Percentiles rank a stretch among this genome's conserved stretches.
These are phyloP conservation scores for Periconia sp. DNA, from an alignment of 2,329 filamentous ascomycete genomes.

Conservation along the genomic window DNA sequence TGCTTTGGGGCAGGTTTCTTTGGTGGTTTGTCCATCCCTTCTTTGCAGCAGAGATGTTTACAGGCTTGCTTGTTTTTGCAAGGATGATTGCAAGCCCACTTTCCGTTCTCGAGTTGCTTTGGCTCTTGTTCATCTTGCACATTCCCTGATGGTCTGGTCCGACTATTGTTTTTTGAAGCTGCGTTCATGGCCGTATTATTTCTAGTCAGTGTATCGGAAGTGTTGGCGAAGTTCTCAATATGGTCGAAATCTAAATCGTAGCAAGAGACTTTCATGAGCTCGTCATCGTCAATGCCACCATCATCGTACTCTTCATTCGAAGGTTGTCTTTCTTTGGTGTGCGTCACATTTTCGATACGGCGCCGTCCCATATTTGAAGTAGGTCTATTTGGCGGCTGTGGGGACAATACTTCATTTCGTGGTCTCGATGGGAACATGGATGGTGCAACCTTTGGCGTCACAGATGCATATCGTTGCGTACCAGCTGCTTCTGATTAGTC, in stretches of 20 bases:
- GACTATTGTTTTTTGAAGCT: conserved; percentile 6
- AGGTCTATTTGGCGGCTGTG: conserved; percentile 14
- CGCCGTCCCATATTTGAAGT: conserved; percentile 35
- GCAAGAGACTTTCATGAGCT: conserved; percentile 50
- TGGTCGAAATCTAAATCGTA: conserved; percentile 48
- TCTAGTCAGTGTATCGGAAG: conserved; percentile 15
- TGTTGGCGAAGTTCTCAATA: conserved; percentile 54
- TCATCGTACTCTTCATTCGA: conserved; percentile 56
- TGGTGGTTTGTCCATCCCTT: conserved; percentile 67
- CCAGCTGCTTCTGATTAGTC: conserved; percentile 49
- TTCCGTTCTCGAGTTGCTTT: conserved; percentile 65
- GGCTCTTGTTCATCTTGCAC: conserved; percentile 41
- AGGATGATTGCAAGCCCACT: conserved; percentile 71
- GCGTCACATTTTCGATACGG: conserved; percentile 19
- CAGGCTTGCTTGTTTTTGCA: conserved; percentile 67
- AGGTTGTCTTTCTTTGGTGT: conserved; percentile 10
- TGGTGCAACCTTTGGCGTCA: conserved; percentile 53
- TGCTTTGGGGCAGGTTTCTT: conserved; percentile 44
- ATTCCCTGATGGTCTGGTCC: conserved; percentile 5
- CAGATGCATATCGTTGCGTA: conserved; percentile 55
- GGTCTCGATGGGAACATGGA: conserved; percentile 46
- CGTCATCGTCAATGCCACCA: conserved; percentile 55
- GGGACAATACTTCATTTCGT: neutral
- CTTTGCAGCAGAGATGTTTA: conserved; percentile 72
- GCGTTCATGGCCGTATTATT: conserved; percentile 24